These are phyloP conservation scores for Sporopachydermia lactativora DNA, from an alignment of 805 yeast species.

Conservation along the genomic window DNA sequence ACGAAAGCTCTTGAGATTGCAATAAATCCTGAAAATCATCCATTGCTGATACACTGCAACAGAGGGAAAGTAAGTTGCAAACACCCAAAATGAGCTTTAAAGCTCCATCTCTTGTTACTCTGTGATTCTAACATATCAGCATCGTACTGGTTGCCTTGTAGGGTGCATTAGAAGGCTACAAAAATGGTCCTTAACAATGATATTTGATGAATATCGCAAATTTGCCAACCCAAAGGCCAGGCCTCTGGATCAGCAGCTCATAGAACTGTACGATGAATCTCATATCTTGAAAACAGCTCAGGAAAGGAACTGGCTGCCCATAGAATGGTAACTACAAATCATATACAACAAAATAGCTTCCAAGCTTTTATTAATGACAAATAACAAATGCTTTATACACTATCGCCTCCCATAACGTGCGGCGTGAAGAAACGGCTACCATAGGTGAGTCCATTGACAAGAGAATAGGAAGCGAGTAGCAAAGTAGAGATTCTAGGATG, in stretches of 20 bases:
- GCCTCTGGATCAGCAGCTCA: constrained; percentile 90
- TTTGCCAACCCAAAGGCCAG: constrained; percentile 93
- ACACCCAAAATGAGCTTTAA: neutral
- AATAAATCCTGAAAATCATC: constrained; percentile 77
- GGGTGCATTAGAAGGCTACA: constrained; percentile 86
- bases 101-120: neutral
- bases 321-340: constrained; percentile 37
- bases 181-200: constrained; percentile 86
- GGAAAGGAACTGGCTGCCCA: constrained; percentile 45
- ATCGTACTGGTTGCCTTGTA: constrained; percentile 90
- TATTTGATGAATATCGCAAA: constrained; percentile 88
- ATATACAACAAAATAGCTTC: too few species aligned
- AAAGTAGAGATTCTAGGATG: neutral
- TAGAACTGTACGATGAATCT: constrained; percentile 69
- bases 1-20: constrained; percentile 74
- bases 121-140: constrained; percentile 20
- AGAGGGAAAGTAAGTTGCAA: constrained; percentile 53
- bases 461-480: neutral
- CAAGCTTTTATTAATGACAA: too few species aligned
- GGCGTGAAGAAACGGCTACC: neutral
- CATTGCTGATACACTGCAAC: constrained; percentile 87
- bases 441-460: neutral
- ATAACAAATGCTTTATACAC: too few species aligned
- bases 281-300: constrained; percentile 44
- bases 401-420: neutral